These are phyloP conservation scores for Andrographis paniculata DNA, from an alignment of 305 asterid species.

Conservation along the genomic window DNA sequence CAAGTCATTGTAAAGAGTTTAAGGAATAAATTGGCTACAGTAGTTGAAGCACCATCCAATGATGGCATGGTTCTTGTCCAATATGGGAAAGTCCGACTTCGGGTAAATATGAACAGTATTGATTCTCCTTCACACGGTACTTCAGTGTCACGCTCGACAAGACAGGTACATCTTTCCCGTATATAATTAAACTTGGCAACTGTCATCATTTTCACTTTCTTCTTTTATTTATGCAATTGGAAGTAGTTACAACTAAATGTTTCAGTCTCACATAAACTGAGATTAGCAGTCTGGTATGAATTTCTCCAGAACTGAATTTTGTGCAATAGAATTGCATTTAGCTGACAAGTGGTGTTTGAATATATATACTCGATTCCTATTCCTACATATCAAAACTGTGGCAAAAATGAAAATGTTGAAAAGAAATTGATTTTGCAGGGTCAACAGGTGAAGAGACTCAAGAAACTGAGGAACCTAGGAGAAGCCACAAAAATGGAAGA, in stretches of 20 bases:
- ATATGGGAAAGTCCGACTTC: slow-evolving; percentile 73
- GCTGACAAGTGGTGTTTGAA: slow-evolving; percentile 1
- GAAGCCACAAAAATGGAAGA: slow-evolving; percentile 32
- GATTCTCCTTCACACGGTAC: slow-evolving; percentile 29
- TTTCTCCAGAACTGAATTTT: too few species aligned
- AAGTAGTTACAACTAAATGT: neutral
- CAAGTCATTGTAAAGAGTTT: slow-evolving; percentile 50
- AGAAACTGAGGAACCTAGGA: slow-evolving; percentile 42
- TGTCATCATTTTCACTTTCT: neutral
- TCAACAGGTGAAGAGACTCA: slow-evolving; percentile 36
- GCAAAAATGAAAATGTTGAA: neutral
- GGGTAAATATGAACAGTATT: slow-evolving; percentile 36
- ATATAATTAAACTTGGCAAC: too few species aligned
- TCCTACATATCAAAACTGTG: neutral
- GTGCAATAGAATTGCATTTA: too few species aligned
- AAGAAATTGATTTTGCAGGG: slow-evolving; percentile 33
- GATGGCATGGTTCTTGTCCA: slow-evolving; percentile 74
- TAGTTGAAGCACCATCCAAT: slow-evolving; percentile 67
- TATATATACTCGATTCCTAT: neutral
- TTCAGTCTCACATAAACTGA: neutral
- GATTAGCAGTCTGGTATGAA: neutral
- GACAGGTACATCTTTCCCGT: slow-evolving; percentile 30
- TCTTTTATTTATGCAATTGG: neutral
- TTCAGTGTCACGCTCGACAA: slow-evolving; percentile 30
- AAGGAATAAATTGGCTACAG: slow-evolving; percentile 75